phyloP scores from a whole-genome alignment of 78 protist genomes.

The Planoprotostelium fungivorum region DNA sequence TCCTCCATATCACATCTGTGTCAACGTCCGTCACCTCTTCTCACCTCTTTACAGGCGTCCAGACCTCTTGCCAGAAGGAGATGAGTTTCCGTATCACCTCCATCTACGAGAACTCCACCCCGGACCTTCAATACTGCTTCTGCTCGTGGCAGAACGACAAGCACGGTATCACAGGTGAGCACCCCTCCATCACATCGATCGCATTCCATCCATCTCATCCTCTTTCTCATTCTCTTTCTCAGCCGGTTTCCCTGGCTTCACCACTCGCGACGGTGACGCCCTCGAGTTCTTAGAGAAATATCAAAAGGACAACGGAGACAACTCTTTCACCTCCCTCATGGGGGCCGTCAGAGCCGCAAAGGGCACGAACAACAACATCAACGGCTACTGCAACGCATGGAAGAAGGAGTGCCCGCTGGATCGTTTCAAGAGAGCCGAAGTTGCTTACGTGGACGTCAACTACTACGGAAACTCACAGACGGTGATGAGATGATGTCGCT shows the following conservation, averaged over 20 bases:
- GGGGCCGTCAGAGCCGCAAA: neutral
- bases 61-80: neutral
- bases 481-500: too few relatives aligned
- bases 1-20: neutral
- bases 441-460: neutral
- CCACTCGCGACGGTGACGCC: neutral
- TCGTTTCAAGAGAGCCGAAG: neutral
- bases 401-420: neutral
- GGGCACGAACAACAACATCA: neutral
- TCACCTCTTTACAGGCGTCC: neutral
- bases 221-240: too few relatives aligned
- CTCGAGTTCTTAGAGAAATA: neutral
- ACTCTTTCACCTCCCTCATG: neutral
- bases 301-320: neutral
- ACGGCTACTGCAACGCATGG: neutral
- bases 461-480: neutral
- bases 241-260: neutral
- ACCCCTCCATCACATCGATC: too few relatives aligned
- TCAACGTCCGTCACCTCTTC: neutral
- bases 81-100: neutral
- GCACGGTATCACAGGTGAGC: neutral
- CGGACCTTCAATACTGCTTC: neutral
- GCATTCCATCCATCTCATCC: too few relatives aligned
- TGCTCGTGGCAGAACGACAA: neutral
- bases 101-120: neutral